Base-by-base conservation (phyloP, 2,329 filamentous ascomycete species). In the Elsinoe batatas region DNA sequence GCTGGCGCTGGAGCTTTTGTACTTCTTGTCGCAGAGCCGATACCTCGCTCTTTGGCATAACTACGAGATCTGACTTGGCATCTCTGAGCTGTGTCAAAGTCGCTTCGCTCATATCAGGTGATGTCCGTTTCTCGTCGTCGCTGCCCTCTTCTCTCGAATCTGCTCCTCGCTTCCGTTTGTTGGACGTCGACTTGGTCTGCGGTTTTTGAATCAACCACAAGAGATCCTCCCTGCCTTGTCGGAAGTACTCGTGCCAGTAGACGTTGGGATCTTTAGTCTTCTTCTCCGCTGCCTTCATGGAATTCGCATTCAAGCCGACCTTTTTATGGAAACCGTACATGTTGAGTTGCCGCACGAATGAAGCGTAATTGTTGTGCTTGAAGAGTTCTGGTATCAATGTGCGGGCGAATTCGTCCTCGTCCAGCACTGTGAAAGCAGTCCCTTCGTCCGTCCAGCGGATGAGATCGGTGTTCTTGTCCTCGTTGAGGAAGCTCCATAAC, bases 401-500 rank as follows among this genome's bases (percentile, higher is more conserved):
- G 64, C 83, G 82, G 6, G 85, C 85, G 65, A 88, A 88, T 64
- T 87, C 91, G 66, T 98, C 93, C 71, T 98, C 93, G 65, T 98
- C 91, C 7, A 97, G 74, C 3, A 98, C 91, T 56, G 97, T 87
- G 72, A 98, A 98, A 0, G 91, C 96, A 66, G 95, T 90, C 30
- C 93, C 93, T 65, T 91, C 89, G 64, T 95, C 88, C 0, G 93
- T 96, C 93, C 93, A 98, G 63, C 91, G 84, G 67, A 98, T 98
- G 49, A 97, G 77, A 33, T 96, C 89, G 2, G 90, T 91, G 66
- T 97, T 95, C 67, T 91, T 91, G 37, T 85, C 84, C 65, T 94
- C 86, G 64, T 98, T 91, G 12, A 98, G 79, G 66, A 97, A 98
- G 69, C 93, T 97, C 64, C 43, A 53, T 56, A 98, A 74, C 68